Conservation (phyloP, 257 asterid species). For the Parsonsia alboflavescens region DNA sequence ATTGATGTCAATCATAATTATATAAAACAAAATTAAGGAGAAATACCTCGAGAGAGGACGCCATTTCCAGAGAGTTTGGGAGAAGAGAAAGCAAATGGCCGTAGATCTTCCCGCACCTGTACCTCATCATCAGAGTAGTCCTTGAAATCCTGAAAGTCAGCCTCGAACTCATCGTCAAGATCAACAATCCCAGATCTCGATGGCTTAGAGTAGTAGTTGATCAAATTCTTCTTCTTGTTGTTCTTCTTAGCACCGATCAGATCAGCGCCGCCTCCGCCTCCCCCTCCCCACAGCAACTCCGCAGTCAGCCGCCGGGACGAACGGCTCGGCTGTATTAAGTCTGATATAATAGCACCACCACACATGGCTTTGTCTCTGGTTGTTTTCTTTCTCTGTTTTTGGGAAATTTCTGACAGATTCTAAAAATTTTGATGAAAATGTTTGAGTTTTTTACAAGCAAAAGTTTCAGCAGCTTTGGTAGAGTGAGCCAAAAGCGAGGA, state of each 20-base stretch:
- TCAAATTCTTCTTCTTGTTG: conserved; percentile 34
- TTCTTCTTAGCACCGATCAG: conserved; percentile 23
- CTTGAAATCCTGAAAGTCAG: conserved; percentile 82
- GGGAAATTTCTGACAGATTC: neutral
- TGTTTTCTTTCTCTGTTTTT: neutral
- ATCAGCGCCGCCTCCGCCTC: conserved; percentile 54
- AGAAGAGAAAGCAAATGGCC: conserved; percentile 51
- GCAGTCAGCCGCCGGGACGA: conserved; percentile 68
- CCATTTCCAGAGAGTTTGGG: conserved; percentile 24
- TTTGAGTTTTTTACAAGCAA: neutral
- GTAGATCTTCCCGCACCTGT: conserved; percentile 36
- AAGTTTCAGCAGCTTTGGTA: neutral
- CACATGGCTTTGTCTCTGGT: conserved; percentile 45
- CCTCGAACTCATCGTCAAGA: conserved; percentile 70
- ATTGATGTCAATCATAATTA: neutral
- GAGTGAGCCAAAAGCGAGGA: neutral
- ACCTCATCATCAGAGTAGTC: conserved; percentile 46
- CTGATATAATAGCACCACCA: conserved; percentile 89
- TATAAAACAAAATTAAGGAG: neutral
- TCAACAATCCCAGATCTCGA: conserved; percentile 48
- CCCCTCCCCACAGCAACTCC: conserved; percentile 69
- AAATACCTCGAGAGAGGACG: conserved; percentile 20
- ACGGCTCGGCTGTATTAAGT: conserved; percentile 46
- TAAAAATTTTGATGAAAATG: neutral
- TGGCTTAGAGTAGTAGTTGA: conserved; percentile 43